Conservation (phyloP, 2,329 filamentous ascomycete species). For the Hansfordia pulvinata region DNA sequence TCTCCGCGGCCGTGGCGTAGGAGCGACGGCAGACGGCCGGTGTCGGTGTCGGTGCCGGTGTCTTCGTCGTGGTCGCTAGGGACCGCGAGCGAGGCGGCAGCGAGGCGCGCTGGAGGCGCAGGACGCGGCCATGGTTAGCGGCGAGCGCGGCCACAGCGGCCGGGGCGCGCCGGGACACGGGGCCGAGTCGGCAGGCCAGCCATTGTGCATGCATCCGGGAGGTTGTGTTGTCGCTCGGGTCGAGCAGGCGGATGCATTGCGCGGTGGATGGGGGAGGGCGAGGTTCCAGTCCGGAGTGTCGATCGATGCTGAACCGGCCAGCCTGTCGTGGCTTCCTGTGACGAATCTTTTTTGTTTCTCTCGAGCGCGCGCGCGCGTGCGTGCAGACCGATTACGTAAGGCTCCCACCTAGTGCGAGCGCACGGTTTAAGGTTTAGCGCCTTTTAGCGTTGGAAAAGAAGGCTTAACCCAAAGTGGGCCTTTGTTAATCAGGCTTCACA, state of each 20-base stretch:
- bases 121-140: neutral
- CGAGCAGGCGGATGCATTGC: conserved; percentile 17
- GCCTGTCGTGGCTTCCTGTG: too few relatives aligned
- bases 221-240: conserved; percentile 16
- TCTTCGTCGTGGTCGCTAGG: conserved; percentile 4
- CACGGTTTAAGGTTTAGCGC: too few relatives aligned
- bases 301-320: too few relatives aligned
- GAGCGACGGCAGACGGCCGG: conserved; percentile 1
- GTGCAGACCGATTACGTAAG: too few relatives aligned
- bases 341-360: too few relatives aligned
- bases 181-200: conserved; percentile 14
- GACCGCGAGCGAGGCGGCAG: conserved; percentile 2
- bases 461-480: too few relatives aligned
- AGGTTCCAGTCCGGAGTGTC: too few relatives aligned
- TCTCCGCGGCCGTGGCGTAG: neutral
- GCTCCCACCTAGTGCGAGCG: too few relatives aligned
- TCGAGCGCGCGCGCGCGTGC: too few relatives aligned
- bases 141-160: conserved; percentile 8
- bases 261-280: too few relatives aligned
- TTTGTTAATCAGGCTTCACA: too few relatives aligned
- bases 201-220: conserved; percentile 17
- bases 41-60: conserved; percentile 8
- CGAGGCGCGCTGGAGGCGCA: neutral
- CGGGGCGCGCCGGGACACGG: conserved; percentile 5
- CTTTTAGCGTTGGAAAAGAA: too few relatives aligned